Conservation (phyloP, 108 stramenopile genomes). For the Seminavis robusta region DNA sequence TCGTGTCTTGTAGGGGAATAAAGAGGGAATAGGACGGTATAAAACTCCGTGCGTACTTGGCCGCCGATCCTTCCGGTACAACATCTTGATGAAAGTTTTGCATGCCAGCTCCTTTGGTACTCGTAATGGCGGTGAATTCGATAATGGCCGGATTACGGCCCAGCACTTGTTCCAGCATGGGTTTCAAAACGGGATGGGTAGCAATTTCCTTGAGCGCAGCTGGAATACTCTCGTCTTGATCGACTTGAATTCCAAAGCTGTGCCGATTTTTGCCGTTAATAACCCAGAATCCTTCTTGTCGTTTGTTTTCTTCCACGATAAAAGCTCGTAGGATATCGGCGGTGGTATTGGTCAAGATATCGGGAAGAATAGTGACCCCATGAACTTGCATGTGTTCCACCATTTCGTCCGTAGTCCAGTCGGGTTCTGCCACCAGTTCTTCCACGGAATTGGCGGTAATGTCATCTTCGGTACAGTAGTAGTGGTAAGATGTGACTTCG, state of each 20-base stretch:
- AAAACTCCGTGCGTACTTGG: slow-evolving; percentile 39
- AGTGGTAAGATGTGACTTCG: slow-evolving; percentile 51
- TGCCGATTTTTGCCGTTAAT: slow-evolving; percentile 52
- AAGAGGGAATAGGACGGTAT: slow-evolving; percentile 43
- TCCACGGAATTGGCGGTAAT: slow-evolving; percentile 28
- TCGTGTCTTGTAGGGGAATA: slow-evolving; percentile 54
- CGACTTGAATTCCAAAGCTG: slow-evolving; percentile 43
- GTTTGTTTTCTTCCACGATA: slow-evolving; percentile 36
- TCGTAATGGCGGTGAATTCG: slow-evolving; percentile 62
- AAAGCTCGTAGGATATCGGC: slow-evolving; percentile 39
- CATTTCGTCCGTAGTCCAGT: slow-evolving; percentile 7
- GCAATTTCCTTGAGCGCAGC: slow-evolving; percentile 40
- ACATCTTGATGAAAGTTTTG: slow-evolving; percentile 51
- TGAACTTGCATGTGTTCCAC: slow-evolving; percentile 42
- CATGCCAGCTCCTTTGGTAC: slow-evolving; percentile 43
- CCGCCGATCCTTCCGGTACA: slow-evolving; percentile 25
- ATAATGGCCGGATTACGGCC: slow-evolving; percentile 57
- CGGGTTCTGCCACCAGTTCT: slow-evolving; percentile 20
- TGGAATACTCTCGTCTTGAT: slow-evolving; percentile 30
- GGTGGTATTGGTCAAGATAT: slow-evolving; percentile 43
- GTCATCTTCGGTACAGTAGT: slow-evolving; percentile 35
- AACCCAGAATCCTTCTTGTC: slow-evolving; percentile 24
- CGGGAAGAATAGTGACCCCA: slow-evolving; percentile 49
- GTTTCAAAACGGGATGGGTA: slow-evolving; percentile 19
- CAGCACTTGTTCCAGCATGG: slow-evolving; percentile 35